These are phyloP conservation scores for Puccinia hordei DNA, from an alignment of 1,284 basidiomycete genomes.

Conservation along the genomic window DNA sequence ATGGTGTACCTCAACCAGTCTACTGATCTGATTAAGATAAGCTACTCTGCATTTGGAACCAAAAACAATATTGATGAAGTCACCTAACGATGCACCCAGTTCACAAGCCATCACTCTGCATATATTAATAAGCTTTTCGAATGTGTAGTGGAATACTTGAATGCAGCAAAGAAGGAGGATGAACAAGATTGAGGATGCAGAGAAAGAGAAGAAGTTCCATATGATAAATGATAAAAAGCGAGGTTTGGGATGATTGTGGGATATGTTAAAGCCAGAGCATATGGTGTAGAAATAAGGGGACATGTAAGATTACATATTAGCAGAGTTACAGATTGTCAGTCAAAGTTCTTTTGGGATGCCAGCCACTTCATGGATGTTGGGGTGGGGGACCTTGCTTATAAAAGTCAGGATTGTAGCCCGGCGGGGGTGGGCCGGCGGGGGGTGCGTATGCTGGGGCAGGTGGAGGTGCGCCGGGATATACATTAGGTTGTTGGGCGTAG, in stretches of 20 bases:
- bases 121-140: neutral
- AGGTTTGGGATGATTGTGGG: neutral
- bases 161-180: neutral
- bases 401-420: constrained; percentile 26
- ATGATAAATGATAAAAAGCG: neutral
- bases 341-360: neutral
- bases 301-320: constrained; percentile 10
- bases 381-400: constrained; percentile 7
- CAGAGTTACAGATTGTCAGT: constrained; percentile 30
- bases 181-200: neutral
- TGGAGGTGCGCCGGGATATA: constrained; percentile 14
- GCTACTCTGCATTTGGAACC: too few species aligned
- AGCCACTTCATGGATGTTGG: constrained; percentile 5
- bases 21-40: too few species aligned
- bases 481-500: constrained; percentile 23
- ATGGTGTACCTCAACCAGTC: too few species aligned
- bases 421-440: constrained; percentile 10
- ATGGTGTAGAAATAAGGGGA: neutral
- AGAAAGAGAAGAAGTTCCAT: constrained; percentile 3
- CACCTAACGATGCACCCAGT: too few species aligned
- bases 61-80: too few species aligned
- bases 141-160: too few species aligned
- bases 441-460: constrained; percentile 24
- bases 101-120: too few species aligned
- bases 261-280: neutral